Evolutionary conservation across 305 asterid genomes (phyloP).

Genomic region (Plantago lanceolata): DNA sequence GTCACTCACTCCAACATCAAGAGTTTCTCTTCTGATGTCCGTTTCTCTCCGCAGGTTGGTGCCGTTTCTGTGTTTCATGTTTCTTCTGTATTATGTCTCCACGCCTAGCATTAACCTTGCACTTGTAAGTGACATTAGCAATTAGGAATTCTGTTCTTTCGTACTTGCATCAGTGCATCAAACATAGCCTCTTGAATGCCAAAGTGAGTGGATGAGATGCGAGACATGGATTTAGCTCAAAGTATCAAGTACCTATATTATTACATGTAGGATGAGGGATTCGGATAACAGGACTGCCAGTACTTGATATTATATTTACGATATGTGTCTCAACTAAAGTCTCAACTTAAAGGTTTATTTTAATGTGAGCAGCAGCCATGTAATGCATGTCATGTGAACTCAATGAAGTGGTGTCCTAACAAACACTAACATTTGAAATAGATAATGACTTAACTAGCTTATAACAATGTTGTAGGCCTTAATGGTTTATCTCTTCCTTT

Average conservation of each 20-base stretch:
- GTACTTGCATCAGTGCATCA: too few species aligned
- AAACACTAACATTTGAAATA: too few species aligned
- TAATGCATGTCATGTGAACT: too few species aligned
- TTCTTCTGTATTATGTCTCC: background rate
- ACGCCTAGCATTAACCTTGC: background rate
- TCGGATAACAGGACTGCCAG: background rate
- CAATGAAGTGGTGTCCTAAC: too few species aligned
- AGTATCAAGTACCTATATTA: background rate
- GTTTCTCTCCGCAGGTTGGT: conserved; percentile 64
- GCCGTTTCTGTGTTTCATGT: background rate
- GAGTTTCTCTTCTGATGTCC: conserved; percentile 65
- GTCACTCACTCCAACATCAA: conserved; percentile 83
- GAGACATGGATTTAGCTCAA: background rate
- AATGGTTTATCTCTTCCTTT: conserved; percentile 8
- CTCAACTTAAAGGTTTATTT: background rate
- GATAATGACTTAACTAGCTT: background rate
- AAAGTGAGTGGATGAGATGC: background rate
- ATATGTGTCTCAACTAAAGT: background rate
- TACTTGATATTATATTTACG: background rate
- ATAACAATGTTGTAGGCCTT: conserved; percentile 11
- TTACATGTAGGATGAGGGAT: background rate
- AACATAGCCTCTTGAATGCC: background rate
- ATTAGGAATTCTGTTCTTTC: too few species aligned
- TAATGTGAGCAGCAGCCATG: too few species aligned
- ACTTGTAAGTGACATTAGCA: background rate